Conservation (phyloP, 805 yeast genomes). For the Lipomyces lipofer region DNA sequence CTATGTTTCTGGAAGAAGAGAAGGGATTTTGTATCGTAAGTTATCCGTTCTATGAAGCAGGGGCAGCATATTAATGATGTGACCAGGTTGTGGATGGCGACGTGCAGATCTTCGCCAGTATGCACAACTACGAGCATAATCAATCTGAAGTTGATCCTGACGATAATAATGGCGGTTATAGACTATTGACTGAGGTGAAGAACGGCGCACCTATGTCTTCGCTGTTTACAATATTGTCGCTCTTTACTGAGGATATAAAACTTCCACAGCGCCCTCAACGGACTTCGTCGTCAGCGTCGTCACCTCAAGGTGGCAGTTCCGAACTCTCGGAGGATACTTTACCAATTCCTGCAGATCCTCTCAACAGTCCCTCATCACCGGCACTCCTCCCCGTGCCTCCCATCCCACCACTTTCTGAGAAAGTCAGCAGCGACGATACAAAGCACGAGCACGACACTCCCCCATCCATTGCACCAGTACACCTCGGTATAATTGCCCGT, state of each 20-base stretch:
- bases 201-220: conserved; percentile 72
- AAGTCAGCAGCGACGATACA: not conserved
- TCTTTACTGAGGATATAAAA: conserved; percentile 57
- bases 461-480: not conserved
- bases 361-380: not conserved
- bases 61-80: not conserved
- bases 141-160: conserved; percentile 1
- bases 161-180: conserved; percentile 19
- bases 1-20: conserved; percentile 67
- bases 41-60: no score
- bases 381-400: conserved; percentile 12
- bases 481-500: conserved; percentile 61
- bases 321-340: conserved; percentile 10
- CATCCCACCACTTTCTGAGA: conserved; percentile 21
- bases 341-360: conserved; percentile 9
- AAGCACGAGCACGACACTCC: not conserved
- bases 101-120: conserved; percentile 70
- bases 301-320: conserved; percentile 4
- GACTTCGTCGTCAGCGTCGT: not conserved
- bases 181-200: conserved; percentile 34
- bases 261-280: conserved; percentile 14
- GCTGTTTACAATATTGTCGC: conserved; percentile 70
- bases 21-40: conserved; percentile 78
- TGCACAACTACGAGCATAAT: conserved; percentile 35
- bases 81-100: conserved; percentile 73